Evolutionary conservation across 2,329 filamentous ascomycete species (phyloP).

Genomic region (Xylaria sp.): DNA sequence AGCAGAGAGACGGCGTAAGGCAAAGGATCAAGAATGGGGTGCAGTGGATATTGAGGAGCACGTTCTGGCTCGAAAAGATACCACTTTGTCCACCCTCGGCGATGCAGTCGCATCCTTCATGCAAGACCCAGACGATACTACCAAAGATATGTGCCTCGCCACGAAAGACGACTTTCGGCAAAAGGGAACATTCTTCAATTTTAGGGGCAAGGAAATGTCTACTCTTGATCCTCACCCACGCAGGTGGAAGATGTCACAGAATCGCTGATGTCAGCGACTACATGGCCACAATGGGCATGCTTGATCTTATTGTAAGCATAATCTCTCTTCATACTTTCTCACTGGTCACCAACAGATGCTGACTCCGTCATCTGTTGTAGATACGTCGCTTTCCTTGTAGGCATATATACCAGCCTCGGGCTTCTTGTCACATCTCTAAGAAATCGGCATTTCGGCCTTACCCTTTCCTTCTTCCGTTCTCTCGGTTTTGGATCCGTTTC

Average conservation of each 20-base stretch:
- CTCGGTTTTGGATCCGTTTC: conserved; percentile 41
- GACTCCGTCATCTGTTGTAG: conserved; percentile 10
- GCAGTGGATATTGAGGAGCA: not conserved
- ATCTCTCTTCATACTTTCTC: not conserved
- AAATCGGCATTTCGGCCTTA: conserved; percentile 26
- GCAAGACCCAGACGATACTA: conserved; percentile 33
- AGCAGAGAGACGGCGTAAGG: conserved; percentile 2
- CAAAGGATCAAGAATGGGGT: conserved; percentile 6
- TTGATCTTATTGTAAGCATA: conserved; percentile 23
- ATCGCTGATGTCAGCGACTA: conserved; percentile 23
- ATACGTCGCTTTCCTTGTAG: conserved; percentile 21
- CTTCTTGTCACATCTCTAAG: conserved; percentile 23
- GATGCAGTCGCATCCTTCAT: conserved; percentile 40
- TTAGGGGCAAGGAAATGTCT: not conserved
- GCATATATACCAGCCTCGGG: conserved; percentile 21
- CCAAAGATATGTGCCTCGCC: conserved; percentile 35
- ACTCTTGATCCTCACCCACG: conserved; percentile 1
- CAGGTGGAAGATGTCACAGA: conserved; percentile 12
- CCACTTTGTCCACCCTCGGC: conserved; percentile 35
- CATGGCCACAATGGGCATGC: conserved; percentile 13
- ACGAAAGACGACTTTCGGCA: conserved; percentile 29
- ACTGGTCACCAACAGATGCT: not conserved
- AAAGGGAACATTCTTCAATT: not conserved
- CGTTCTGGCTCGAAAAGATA: not conserved
- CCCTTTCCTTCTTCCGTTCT: conserved; percentile 33